Evolutionary conservation across 495 filamentous ascomycete species (phyloP).

Genomic region (Penicillium robsamsonii): DNA sequence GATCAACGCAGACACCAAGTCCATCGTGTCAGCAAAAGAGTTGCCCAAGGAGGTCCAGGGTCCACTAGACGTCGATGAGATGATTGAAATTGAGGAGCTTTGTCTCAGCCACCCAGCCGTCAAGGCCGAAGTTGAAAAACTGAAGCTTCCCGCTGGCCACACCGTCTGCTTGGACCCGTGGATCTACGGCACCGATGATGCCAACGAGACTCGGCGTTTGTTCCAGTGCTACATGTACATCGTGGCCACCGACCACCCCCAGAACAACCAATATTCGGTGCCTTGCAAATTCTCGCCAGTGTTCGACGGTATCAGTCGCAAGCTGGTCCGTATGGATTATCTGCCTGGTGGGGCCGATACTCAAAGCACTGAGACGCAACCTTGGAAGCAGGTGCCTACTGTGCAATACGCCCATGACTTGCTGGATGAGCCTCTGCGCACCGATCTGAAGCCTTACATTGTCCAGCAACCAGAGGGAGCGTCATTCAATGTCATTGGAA

Average conservation of each 20-base stretch:
- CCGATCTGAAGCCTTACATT: conserved; percentile 72
- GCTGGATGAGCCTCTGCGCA: conserved; percentile 39
- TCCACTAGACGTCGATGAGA: conserved; percentile 42
- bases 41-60: conserved; percentile 43
- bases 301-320: conserved; percentile 59
- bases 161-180: conserved; percentile 46
- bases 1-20: conserved; percentile 42
- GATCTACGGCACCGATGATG: conserved; percentile 45
- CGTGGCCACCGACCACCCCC: conserved; percentile 36
- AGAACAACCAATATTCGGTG: conserved; percentile 73
- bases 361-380: conserved; percentile 34
- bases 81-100: conserved; percentile 41
- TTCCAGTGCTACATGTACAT: conserved; percentile 50
- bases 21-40: conserved; percentile 39
- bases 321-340: conserved; percentile 58
- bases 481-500: conserved; percentile 55
- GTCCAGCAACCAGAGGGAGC: conserved; percentile 76
- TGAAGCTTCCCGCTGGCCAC: conserved; percentile 39
- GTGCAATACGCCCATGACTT: conserved; percentile 50
- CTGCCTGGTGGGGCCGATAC: conserved; percentile 40
- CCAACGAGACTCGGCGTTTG: conserved; percentile 37
- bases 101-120: conserved; percentile 42
- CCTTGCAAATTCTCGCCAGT: conserved; percentile 79
- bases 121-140: conserved; percentile 43
- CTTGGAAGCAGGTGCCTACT: conserved; percentile 51